Percentiles rank a stretch among this genome's conserved stretches.
Evolutionary conservation across 306 rosid genomes (phyloP).

Genomic region (barrel medic (Medicago truncatula)): DNA sequence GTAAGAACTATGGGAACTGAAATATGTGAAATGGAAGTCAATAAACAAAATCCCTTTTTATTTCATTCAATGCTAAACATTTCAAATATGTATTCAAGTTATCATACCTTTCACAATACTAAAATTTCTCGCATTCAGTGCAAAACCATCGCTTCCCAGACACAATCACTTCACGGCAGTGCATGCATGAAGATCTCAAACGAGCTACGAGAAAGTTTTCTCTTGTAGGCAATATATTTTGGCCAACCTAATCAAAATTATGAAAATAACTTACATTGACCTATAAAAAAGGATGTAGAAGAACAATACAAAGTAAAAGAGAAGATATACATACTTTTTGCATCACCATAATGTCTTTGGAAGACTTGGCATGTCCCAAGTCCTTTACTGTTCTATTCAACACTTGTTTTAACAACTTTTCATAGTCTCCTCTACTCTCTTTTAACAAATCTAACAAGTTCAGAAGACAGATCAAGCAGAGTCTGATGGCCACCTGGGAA

Average conservation of each 20-base stretch:
- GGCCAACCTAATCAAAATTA: slow-evolving; percentile 51
- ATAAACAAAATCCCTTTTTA: slow-evolving; percentile 4
- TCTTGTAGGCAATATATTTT: slow-evolving; percentile 50
- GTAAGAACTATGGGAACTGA: slow-evolving; percentile 48
- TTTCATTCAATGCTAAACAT: not conserved
- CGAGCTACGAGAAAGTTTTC: slow-evolving; percentile 64
- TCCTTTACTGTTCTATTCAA: slow-evolving; percentile 55
- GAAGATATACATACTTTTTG: slow-evolving; percentile 46
- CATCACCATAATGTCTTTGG: slow-evolving; percentile 70
- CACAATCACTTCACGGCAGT: slow-evolving; percentile 56
- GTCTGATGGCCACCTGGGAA: too few species aligned
- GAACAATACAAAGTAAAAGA: too few species aligned
- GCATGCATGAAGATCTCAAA: slow-evolving; percentile 59
- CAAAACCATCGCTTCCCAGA: slow-evolving; percentile 69
- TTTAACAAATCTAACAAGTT: too few species aligned
- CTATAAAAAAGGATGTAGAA: slow-evolving; percentile 18
- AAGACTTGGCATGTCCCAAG: slow-evolving; percentile 59
- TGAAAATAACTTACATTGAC: too few species aligned
- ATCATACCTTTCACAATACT: slow-evolving; percentile 67
- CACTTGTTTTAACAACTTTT: too few species aligned
- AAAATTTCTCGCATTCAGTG: slow-evolving; percentile 56
- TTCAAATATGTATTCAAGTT: not conserved
- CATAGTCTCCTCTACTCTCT: too few species aligned
- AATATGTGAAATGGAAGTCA: slow-evolving; percentile 32
- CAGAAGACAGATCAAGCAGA: too few species aligned